Base-by-base conservation (phyloP, 1,284 basidiomycete genomes). In the Ustanciosporium gigantosporum region DNA sequence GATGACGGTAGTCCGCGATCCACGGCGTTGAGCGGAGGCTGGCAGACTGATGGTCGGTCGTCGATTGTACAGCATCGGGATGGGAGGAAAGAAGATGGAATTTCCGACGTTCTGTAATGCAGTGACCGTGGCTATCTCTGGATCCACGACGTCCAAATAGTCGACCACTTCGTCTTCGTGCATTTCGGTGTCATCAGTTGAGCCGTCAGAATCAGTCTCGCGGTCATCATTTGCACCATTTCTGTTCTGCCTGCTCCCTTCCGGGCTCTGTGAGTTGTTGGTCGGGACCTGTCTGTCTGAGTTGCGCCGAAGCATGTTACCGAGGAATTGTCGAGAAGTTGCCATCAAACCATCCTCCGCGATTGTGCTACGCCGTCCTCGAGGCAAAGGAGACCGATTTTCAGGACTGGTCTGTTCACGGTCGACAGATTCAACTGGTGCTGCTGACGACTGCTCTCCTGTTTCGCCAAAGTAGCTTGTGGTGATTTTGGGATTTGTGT, bases 101-200 rank as follows among this genome's bases (percentile, higher is more conserved):
- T 89, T 89, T 11, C 87, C 87, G n/a, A 87, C 84, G 68, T 90
- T 88, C 22, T 87, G 85, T 23, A 90, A 80, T 25, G 82, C 85
- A 5, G 86, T 84, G 8, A 89, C 83, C 2, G 86, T 85, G 20
- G 85, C 83, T 25, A 90, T 83, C 69, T 88, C 85, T 11, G 86
- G 84, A 71, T 90, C 88, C 53, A 90, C 87, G 35, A 86, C 87
- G 74, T 89, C 88, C 65, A 90, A 64, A 31, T 71, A 71, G 36
- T 69, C 69, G 29, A 69, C 64, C 42, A 71, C 65, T 19, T 64
- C 51, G 29, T 68, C 64, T 37, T 66, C 58, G 43, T 71, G 69
- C 59, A 69, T 44, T 15, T 58, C 51, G 17, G 48, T 55, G 25
- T 29, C 32, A 13, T 25, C 22, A 0, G 48, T 53, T 2, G 44